These are phyloP conservation scores for Geotrichum restrictum DNA, from an alignment of 1,139 yeast genomes.

Conservation along the genomic window DNA sequence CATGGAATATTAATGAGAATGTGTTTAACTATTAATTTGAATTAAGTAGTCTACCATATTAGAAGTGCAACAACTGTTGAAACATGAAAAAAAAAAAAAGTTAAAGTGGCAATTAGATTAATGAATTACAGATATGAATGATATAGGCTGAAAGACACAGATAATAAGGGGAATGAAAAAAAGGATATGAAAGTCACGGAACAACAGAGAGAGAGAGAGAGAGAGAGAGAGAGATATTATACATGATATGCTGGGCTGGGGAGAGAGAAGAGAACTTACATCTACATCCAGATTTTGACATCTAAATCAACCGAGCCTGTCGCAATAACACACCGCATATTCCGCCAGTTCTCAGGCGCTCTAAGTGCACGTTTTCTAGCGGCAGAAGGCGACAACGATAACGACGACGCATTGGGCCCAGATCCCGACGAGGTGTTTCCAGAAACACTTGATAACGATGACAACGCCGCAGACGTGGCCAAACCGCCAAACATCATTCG, in stretches of 20 bases:
- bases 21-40: neutral
- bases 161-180: neutral
- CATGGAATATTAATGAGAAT: neutral
- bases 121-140: neutral
- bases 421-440: no score
- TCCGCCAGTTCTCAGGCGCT: conserved; percentile 22
- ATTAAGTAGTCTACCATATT: no score
- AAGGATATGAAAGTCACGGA: neutral
- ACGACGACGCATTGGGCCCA: no score
- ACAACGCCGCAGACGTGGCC: neutral
- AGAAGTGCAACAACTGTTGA: no score
- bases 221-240: neutral
- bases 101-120: no score
- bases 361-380: conserved; percentile 3
- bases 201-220: neutral
- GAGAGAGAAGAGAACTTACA: neutral
- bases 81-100: no score
- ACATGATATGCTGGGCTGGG: neutral
- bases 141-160: neutral
- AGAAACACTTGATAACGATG: no score
- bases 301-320: conserved; percentile 85
- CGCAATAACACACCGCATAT: conserved; percentile 47
- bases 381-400: neutral
- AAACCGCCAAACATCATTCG: conserved; percentile 1
- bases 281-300: conserved; percentile 66